These are phyloP conservation scores for Leonotis leonurus DNA, from an alignment of 257 asterid genomes.

Conservation along the genomic window DNA sequence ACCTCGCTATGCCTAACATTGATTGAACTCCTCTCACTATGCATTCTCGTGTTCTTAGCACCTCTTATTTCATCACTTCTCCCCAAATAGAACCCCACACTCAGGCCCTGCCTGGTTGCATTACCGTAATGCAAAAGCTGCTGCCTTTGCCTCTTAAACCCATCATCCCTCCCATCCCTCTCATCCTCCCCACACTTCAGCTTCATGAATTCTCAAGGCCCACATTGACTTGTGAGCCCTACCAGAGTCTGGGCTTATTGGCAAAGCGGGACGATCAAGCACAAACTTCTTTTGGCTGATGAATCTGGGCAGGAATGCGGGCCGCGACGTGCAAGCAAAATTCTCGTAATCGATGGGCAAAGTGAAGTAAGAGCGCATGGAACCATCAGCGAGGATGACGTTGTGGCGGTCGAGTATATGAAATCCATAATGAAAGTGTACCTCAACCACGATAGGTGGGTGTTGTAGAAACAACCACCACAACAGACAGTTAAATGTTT, in stretches of 20 bases:
- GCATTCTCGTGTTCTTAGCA: too few species aligned
- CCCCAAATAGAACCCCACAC: conserved; percentile 32
- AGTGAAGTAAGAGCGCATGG: conserved; percentile 77
- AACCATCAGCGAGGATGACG: conserved; percentile 70
- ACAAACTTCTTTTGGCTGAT: conserved; percentile 35
- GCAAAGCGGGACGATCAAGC: conserved; percentile 45
- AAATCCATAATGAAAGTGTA: too few species aligned
- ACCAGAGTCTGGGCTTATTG: conserved; percentile 41
- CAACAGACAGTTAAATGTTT: too few species aligned
- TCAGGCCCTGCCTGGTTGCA: conserved; percentile 45
- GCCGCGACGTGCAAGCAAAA: conserved; percentile 35
- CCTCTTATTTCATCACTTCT: conserved; percentile 53
- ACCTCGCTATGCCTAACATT: too few species aligned
- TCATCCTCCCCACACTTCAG: conserved; percentile 79
- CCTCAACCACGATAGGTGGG: too few species aligned
- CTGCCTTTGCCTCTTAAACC: conserved; percentile 80
- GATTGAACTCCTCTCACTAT: too few species aligned
- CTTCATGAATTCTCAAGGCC: conserved; percentile 49
- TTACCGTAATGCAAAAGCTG: conserved; percentile 86
- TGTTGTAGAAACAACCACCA: too few species aligned
- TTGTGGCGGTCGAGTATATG: conserved; percentile 90
- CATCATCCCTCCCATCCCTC: conserved; percentile 53
- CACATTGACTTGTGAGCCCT: too few species aligned
- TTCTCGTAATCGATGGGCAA: conserved; percentile 75
- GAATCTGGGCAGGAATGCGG: conserved; percentile 32